Conservation (phyloP, 768 basidiomycete species). For the Peribolospora kevripleyi region DNA sequence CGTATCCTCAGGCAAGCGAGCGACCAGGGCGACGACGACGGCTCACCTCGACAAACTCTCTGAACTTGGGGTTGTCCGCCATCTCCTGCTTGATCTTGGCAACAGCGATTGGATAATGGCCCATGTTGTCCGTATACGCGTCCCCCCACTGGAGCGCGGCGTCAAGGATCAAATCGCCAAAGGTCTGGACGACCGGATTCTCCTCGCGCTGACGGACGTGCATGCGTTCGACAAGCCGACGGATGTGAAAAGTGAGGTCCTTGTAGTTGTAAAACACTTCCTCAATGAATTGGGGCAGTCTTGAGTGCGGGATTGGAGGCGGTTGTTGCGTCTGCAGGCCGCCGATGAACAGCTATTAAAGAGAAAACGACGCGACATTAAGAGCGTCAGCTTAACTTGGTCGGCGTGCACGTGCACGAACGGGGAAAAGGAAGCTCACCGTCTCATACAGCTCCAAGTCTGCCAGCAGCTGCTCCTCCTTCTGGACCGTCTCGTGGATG, state of each 20-base stretch:
- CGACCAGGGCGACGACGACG: constrained; percentile 32
- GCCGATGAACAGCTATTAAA: constrained; percentile 41
- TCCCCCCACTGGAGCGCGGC: constrained; percentile 68
- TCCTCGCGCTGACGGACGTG: constrained; percentile 71
- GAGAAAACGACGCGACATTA: background rate
- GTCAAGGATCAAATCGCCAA: constrained; percentile 72
- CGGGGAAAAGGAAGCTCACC: constrained; percentile 20
- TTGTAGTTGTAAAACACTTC: constrained; percentile 74
- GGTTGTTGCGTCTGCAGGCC: constrained; percentile 49
- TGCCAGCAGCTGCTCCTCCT: constrained; percentile 69
- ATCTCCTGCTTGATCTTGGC: constrained; percentile 66
- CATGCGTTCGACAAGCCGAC: constrained; percentile 59
- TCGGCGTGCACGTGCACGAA: background rate
- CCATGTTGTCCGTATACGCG: constrained; percentile 51
- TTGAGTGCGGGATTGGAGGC: constrained; percentile 39
- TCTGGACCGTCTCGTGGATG: constrained; percentile 65
- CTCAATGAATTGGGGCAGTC: constrained; percentile 58
- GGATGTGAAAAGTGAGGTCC: constrained; percentile 62
- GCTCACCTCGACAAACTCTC: constrained; percentile 57
- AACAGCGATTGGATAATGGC: constrained; percentile 40
- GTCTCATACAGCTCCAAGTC: constrained; percentile 65
- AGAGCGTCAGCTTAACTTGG: background rate
- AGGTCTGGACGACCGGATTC: constrained; percentile 49
- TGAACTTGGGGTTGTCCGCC: constrained; percentile 54
- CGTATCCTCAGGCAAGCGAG: constrained; percentile 46